Percentiles rank a stretch among this genome's conserved stretches.
These are phyloP conservation scores for Erythrophleum fordii DNA, from an alignment of 306 rosid species.

Conservation along the genomic window DNA sequence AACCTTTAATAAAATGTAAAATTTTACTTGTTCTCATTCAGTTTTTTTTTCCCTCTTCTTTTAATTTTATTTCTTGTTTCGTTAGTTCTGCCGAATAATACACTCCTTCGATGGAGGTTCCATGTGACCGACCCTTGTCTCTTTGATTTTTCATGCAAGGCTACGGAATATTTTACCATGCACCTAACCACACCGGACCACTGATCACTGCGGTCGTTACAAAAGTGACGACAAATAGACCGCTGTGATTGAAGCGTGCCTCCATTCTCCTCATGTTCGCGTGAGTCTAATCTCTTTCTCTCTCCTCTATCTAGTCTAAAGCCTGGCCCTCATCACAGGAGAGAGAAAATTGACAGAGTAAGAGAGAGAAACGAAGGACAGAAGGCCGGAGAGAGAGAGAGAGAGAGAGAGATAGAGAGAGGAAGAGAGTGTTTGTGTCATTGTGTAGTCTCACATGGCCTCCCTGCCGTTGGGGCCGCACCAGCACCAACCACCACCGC, in stretches of 20 bases:
- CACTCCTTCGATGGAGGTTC: slow-evolving; percentile 25
- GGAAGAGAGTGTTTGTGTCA: background rate
- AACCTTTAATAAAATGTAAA: too few species aligned
- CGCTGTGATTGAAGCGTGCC: slow-evolving; percentile 38
- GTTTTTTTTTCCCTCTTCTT: too few species aligned
- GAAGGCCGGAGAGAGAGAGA: background rate
- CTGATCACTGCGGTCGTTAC: background rate
- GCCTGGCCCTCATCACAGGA: slow-evolving; percentile 23
- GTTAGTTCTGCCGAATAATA: background rate
- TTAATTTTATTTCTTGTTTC: too few species aligned
- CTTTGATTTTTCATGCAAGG: slow-evolving; percentile 19
- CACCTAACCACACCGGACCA: slow-evolving; percentile 34
- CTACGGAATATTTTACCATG: slow-evolving; percentile 3
- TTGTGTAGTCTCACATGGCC: slow-evolving; percentile 63
- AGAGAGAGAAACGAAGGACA: slow-evolving; percentile 20
- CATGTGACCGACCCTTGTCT: slow-evolving; percentile 51
- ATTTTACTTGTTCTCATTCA: too few species aligned
- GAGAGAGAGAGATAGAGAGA: background rate
- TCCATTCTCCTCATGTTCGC: background rate
- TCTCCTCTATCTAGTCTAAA: slow-evolving; percentile 28
- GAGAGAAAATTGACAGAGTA: slow-evolving; percentile 18
- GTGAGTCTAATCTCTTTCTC: slow-evolving; percentile 40
- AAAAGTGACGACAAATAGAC: background rate
- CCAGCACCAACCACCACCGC: slow-evolving; percentile 53
- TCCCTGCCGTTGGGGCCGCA: slow-evolving; percentile 65